Percentiles rank a stretch among this genome's conserved stretches.
Conservation (phyloP, 352 stramenopile species). For the Phytophthora palmivora region DNA sequence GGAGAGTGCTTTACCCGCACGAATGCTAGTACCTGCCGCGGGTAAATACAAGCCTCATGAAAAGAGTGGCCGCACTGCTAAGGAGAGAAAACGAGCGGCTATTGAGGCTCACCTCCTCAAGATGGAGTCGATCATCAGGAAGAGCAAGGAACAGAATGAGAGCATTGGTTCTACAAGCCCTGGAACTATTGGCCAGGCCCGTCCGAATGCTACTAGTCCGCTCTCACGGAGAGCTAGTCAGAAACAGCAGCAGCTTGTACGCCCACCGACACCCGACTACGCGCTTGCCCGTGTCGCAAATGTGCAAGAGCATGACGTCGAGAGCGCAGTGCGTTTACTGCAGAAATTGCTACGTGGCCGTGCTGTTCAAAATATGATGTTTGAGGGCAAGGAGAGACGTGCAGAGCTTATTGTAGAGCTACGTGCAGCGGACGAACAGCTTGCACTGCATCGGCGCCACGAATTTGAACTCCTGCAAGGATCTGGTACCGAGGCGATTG, state of each 20-base stretch:
- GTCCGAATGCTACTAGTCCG: conserved; percentile 8
- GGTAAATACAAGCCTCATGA: conserved; percentile 55
- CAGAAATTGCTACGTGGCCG: conserved; percentile 91
- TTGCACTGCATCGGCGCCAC: conserved; percentile 19
- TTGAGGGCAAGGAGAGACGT: conserved; percentile 89
- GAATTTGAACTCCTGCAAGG: conserved; percentile 23
- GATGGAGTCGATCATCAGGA: conserved; percentile 89
- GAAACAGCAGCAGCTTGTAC: conserved; percentile 58
- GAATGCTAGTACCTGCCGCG: conserved; percentile 54
- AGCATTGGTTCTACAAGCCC: conserved; percentile 1
- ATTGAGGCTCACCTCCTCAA: conserved; percentile 86
- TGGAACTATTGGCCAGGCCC: not conserved
- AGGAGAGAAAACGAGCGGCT: conserved; percentile 78
- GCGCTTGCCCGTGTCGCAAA: conserved; percentile 35
- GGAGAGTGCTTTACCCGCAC: conserved; percentile 60
- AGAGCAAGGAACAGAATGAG: conserved; percentile 47
- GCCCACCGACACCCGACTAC: conserved; percentile 86
- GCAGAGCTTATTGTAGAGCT: conserved; percentile 91
- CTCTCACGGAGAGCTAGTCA: conserved; percentile 44
- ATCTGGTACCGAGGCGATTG: conserved; percentile 47
- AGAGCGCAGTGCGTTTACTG: conserved; percentile 79
- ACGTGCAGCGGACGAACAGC: conserved; percentile 68
- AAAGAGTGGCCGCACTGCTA: conserved; percentile 68
- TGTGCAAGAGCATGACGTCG: conserved; percentile 54
- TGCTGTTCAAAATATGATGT: conserved; percentile 95